These are phyloP conservation scores for Diversispora eburnea DNA, from an alignment of 192 early-diverging fungal species.

Conservation along the genomic window DNA sequence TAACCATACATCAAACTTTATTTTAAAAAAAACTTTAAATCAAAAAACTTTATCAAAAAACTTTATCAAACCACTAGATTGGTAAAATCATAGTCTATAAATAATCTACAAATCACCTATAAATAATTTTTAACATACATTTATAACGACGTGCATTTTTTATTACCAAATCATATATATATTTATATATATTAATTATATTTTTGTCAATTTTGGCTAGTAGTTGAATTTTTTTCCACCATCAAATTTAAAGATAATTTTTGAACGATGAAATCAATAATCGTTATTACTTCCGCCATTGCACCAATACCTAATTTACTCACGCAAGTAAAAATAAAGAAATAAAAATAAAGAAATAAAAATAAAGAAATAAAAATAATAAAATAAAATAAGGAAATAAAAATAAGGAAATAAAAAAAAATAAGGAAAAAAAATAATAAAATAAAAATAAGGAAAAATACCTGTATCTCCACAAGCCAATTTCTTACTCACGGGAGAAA, in stretches of 20 bases:
- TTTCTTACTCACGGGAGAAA: slow-evolving; percentile 76
- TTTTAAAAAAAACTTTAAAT: too few species aligned
- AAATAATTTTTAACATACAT: too few species aligned
- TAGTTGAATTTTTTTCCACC: too few species aligned
- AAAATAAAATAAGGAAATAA: neutral
- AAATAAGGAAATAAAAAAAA: neutral
- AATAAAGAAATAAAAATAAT: neutral
- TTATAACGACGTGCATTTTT: too few species aligned
- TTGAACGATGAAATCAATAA: slow-evolving; percentile 43
- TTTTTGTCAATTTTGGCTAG: too few species aligned
- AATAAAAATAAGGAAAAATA: slow-evolving; percentile 26
- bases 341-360: neutral
- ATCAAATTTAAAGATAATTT: slow-evolving; percentile 4
- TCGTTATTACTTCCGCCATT: slow-evolving; percentile 77
- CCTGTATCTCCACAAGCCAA: slow-evolving; percentile 92
- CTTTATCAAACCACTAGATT: too few species aligned
- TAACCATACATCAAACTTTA: too few species aligned
- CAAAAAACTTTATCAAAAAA: too few species aligned
- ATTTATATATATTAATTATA: too few species aligned
- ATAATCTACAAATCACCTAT: too few species aligned
- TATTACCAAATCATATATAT: too few species aligned
- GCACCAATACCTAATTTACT: slow-evolving; percentile 65
- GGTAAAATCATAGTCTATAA: too few species aligned
- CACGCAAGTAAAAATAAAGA: neutral
- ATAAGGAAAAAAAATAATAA: neutral